A percentile compares a stretch with the other conserved stretches of the same genome.
phyloP scores from a whole-genome alignment of 2,329 filamentous ascomycete species.

The Fusarium redolens region DNA sequence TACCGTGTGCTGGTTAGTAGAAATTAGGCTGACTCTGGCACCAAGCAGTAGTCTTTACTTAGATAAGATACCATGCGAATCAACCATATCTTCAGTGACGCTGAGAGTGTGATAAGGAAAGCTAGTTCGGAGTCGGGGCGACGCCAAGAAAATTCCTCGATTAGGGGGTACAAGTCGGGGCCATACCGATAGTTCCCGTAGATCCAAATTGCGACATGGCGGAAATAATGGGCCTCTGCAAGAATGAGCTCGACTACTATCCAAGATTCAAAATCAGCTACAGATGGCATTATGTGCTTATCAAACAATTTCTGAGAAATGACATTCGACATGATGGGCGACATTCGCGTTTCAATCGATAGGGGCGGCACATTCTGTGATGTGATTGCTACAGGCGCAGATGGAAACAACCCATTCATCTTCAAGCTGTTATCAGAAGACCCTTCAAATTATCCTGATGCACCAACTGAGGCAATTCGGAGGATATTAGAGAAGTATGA shows the following conservation, averaged over 20 bases:
- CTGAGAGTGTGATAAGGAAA: neutral
- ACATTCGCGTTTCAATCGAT: conserved; percentile 54
- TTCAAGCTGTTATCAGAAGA: conserved; percentile 83
- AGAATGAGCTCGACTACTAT: neutral
- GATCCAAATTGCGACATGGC: conserved; percentile 1
- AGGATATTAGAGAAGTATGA: conserved; percentile 70
- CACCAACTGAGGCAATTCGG: conserved; percentile 76
- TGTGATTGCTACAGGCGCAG: conserved; percentile 69
- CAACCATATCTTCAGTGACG: no score
- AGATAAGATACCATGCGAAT: no score
- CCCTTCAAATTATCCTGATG: conserved; percentile 76
- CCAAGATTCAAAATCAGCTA: conserved; percentile 3
- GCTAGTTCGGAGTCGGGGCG: neutral
- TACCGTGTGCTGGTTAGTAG: no score
- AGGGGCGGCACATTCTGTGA: conserved; percentile 82
- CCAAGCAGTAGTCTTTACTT: neutral
- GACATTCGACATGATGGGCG: conserved; percentile 1
- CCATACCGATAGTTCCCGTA: neutral
- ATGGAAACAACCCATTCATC: conserved; percentile 73
- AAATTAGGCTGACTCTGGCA: neutral
- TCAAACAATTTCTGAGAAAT: neutral
- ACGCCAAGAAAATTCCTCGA: neutral
- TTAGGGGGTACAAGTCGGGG: neutral
- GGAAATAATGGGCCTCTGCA: neutral
- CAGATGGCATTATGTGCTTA: neutral